These are phyloP conservation scores for Neurospora crassa DNA, from an alignment of 2,329 filamentous ascomycete species.

Conservation along the genomic window DNA sequence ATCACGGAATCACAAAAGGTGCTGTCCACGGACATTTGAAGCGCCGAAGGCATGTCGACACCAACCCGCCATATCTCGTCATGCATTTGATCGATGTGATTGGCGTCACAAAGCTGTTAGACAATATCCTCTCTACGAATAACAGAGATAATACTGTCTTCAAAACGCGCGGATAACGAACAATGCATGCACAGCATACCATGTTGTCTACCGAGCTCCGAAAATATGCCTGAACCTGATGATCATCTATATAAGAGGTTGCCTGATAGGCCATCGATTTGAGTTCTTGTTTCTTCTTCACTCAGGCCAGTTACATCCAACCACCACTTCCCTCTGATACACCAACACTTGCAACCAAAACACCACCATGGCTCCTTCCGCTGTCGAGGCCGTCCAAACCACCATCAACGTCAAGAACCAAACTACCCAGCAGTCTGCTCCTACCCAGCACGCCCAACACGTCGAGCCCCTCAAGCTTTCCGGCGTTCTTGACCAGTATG, in stretches of 20 bases:
- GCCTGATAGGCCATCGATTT: neutral
- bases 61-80: neutral
- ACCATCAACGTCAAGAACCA: slow-evolving; percentile 7
- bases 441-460: slow-evolving; percentile 1
- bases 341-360: neutral
- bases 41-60: neutral
- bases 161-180: neutral
- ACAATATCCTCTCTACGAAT: neutral
- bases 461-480: slow-evolving; percentile 35
- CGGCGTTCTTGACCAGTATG: slow-evolving; percentile 40
- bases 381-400: slow-evolving; percentile 11
- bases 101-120: neutral
- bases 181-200: neutral
- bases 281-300: neutral
- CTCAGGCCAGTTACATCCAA: neutral
- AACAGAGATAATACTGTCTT: neutral
- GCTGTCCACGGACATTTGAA: neutral
- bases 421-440: neutral
- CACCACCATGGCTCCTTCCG: slow-evolving; percentile 18
- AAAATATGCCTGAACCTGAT: neutral
- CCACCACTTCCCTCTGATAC: neutral
- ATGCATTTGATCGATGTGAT: neutral
- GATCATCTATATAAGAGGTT: neutral
- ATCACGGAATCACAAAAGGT: neutral
- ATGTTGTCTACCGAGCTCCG: neutral